Conservation (phyloP, 1,284 basidiomycete species). For the Malassezia pachydermatis region DNA sequence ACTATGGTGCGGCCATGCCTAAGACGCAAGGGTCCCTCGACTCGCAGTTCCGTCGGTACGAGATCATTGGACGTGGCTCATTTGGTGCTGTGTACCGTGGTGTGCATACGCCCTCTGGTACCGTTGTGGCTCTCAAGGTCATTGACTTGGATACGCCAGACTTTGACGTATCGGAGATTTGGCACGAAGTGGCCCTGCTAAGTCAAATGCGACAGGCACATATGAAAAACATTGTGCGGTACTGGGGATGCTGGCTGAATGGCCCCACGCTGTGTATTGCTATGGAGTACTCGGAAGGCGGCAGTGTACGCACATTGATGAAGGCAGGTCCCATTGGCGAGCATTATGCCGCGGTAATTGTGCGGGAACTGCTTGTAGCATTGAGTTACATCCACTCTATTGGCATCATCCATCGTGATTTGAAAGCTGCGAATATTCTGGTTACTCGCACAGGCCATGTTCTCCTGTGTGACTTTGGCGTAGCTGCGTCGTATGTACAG, state of each 20-base stretch:
- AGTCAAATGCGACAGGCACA: constrained; percentile 68
- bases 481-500: constrained; percentile 21
- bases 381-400: constrained; percentile 53
- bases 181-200: constrained; percentile 85
- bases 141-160: constrained; percentile 88
- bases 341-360: constrained; percentile 74
- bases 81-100: constrained; percentile 46
- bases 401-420: constrained; percentile 57
- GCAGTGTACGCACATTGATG: constrained; percentile 76
- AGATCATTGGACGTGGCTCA: constrained; percentile 44
- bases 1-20: neutral
- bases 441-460: constrained; percentile 56
- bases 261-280: constrained; percentile 95
- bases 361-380: constrained; percentile 75
- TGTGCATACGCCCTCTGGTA: constrained; percentile 67
- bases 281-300: constrained; percentile 95
- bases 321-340: constrained; percentile 73
- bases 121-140: constrained; percentile 88
- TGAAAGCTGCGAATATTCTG: constrained; percentile 54
- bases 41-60: constrained; percentile 30
- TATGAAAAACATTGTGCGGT: constrained; percentile 81
- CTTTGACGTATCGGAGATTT: constrained; percentile 91
- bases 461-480: constrained; percentile 28
- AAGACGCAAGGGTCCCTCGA: constrained; percentile 14
- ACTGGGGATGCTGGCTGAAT: constrained; percentile 89